phyloP scores from a whole-genome alignment of 257 asterid genomes.

The Jaltomata sinuosa region DNA sequence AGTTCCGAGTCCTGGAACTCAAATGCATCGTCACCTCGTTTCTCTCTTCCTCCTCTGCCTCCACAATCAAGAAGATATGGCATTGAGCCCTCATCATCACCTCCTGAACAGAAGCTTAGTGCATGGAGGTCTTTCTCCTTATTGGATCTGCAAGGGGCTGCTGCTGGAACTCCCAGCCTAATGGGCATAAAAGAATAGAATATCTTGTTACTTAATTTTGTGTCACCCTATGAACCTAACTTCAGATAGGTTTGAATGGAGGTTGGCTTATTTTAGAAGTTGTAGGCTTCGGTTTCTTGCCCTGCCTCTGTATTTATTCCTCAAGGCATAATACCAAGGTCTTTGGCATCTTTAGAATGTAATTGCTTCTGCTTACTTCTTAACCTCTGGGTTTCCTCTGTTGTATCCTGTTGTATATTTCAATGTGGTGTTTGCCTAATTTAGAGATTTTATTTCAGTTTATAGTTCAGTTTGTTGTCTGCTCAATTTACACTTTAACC shows the following conservation, averaged over 20 bases:
- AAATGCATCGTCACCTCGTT: constrained; percentile 33
- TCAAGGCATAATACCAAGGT: background rate
- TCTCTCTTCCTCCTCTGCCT: constrained; percentile 71
- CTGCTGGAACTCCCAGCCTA: constrained; percentile 28
- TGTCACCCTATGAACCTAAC: constrained; percentile 46
- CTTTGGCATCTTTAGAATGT: background rate
- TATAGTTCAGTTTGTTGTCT: background rate
- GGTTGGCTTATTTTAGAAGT: constrained; percentile 35
- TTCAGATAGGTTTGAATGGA: constrained; percentile 43
- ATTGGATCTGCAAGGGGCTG: constrained; percentile 69
- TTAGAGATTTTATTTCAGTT: background rate
- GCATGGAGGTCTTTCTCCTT: constrained; percentile 68
- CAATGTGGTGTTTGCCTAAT: background rate
- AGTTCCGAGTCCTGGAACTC: constrained; percentile 28
- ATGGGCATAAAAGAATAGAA: constrained; percentile 28
- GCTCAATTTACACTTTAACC: background rate
- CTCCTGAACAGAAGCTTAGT: constrained; percentile 40
- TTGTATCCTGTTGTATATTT: background rate
- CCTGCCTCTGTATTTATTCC: background rate
- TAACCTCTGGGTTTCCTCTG: background rate
- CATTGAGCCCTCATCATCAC: constrained; percentile 30
- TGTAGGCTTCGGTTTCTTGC: background rate
- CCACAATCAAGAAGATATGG: constrained; percentile 38
- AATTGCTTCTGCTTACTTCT: background rate
- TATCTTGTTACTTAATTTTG: constrained; percentile 5